Evolutionary conservation across 179 eudicot species (phyloP), one percentile per base, ranked within the genome.

Genomic region (Silene coronaria): DNA sequence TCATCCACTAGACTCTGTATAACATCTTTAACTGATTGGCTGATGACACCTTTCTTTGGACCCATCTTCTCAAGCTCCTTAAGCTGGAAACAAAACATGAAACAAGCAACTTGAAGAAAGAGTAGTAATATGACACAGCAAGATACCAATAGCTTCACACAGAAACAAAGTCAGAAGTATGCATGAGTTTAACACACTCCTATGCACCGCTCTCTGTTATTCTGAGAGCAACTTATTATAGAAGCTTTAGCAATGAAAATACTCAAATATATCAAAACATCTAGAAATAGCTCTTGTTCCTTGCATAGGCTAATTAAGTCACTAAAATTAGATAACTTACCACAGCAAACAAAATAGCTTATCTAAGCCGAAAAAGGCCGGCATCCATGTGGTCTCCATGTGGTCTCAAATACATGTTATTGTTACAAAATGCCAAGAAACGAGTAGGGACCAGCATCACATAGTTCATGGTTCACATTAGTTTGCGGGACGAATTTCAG

Each of bases 51-150:
- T 86, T 95, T 95, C 82, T 89, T 95, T 21, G 99, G 97, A 53
- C 99, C 99, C 84, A 82, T 45, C 91, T 93, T 95, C 86, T 95
- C 99, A 78, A 95, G 99, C 86, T 92, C 99, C 88, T 95, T 95
- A 45, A 92, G 97, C 99, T 95, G 85, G 75, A 82, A 82, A 24
- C 65, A 30, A 65, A 78, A 22, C 71, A 34, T 66, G 75, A 55
- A 34, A 12, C 30, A 6, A 60, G 46, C 36, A 53, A 14, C 26
- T 53, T 2, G 46, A 51, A 6, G 24, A 67, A 58, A 11, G 1
- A 16, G 55, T 68, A 38, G 46, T 17, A 19, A 63, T 42, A 63
- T 22, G 66, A 6, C 36, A 42, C 23, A 64, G 58, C 48, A 55
- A 55, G 32, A 70, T 36, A 60, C n/a, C 36, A 65, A 60, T 21